These are phyloP conservation scores for Paramecium biaurelia DNA, from an alignment of 73 alveolate species.

Conservation along the genomic window DNA sequence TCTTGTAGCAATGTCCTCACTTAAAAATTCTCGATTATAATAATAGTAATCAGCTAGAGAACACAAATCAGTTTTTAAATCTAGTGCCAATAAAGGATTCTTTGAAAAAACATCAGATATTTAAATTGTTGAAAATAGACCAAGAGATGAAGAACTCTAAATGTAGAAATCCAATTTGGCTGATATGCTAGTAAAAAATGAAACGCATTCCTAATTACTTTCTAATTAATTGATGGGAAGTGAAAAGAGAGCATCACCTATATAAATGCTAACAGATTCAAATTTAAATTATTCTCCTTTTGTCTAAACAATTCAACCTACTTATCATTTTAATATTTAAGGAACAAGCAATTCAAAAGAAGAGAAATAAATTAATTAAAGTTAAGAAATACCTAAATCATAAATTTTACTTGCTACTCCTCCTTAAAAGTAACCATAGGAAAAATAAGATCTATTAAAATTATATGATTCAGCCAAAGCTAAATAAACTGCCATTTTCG, in stretches of 20 bases:
- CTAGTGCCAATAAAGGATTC: conserved; percentile 10
- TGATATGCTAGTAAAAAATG: neutral
- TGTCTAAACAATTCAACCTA: neutral
- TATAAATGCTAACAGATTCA: neutral
- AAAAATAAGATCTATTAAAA: neutral
- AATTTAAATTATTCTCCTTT: neutral
- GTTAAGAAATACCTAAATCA: neutral
- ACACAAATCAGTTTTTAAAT: conserved; percentile 12
- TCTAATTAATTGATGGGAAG: neutral
- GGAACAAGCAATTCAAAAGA: neutral
- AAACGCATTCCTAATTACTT: neutral
- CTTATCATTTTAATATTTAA: neutral
- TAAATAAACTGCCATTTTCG: neutral
- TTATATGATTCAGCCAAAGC: conserved; percentile 38
- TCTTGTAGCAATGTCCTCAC: neutral
- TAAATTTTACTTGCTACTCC: neutral
- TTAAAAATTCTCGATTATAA: neutral
- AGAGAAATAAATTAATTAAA: neutral
- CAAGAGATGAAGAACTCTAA: conserved; percentile 6
- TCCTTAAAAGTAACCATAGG: neutral
- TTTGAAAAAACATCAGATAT: conserved; percentile 26
- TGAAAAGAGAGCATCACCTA: neutral
- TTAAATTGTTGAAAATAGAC: conserved; percentile 6
- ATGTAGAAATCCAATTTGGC: neutral
- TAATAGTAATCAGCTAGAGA: neutral